phyloP scores from a whole-genome alignment of 345 rosid species.

The Citrus medica region DNA sequence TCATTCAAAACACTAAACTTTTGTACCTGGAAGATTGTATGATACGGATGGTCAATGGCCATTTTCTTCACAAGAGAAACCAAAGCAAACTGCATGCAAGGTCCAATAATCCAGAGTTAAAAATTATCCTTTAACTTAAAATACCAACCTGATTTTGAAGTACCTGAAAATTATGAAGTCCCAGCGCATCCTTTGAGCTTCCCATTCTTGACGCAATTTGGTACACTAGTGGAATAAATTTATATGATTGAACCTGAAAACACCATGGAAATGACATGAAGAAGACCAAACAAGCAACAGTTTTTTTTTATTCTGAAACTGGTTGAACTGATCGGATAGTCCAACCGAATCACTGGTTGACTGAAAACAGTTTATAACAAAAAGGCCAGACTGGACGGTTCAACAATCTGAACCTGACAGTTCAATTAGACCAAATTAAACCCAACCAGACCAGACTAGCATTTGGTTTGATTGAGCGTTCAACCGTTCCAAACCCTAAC shows the following conservation, averaged over 20 bases:
- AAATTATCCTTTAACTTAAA: neutral
- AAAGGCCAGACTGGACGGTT: too few species aligned
- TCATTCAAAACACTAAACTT: constrained; percentile 7
- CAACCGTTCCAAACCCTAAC: too few species aligned
- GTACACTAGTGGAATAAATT: constrained; percentile 84
- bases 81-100: constrained; percentile 74
- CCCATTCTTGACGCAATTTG: constrained; percentile 99
- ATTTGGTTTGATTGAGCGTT: too few species aligned
- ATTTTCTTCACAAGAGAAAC: constrained; percentile 90
- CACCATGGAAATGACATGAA: neutral
- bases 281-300: neutral
- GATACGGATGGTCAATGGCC: constrained; percentile 97
- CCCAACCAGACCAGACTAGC: too few species aligned
- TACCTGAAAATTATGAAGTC: constrained; percentile 84
- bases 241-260: constrained; percentile 84
- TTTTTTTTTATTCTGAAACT: neutral
- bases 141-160: neutral
- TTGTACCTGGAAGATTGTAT: constrained; percentile 83
- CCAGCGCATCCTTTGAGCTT: constrained; percentile 61
- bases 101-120: constrained; percentile 26
- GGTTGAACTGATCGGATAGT: neutral
- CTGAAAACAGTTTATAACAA: too few species aligned
- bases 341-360: too few species aligned
- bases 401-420: too few species aligned
- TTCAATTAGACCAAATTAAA: too few species aligned